Percentiles rank a stretch among this genome's conserved stretches.
phyloP scores from a whole-genome alignment of 768 basidiomycete genomes.

The Amanita pseudoporphyria region DNA sequence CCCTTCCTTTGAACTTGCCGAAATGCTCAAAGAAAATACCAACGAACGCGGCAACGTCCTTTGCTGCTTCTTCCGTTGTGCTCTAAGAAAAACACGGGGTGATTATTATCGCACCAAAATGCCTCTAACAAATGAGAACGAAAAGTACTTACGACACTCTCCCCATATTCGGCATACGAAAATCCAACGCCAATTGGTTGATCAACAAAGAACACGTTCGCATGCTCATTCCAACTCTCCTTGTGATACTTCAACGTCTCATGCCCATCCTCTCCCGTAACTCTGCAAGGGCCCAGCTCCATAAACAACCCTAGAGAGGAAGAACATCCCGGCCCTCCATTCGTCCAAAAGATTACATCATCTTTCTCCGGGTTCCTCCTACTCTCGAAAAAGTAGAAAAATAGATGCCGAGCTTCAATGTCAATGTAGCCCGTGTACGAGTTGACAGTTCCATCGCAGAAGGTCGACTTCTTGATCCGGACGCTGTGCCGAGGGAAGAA shows the following conservation, averaged over 20 bases:
- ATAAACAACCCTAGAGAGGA: constrained; percentile 51
- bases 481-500: constrained; percentile 41
- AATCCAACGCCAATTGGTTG: no score
- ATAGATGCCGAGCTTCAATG: constrained; percentile 49
- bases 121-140: no score
- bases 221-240: no score
- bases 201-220: no score
- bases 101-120: no score
- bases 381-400: constrained; percentile 76
- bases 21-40: constrained; percentile 71
- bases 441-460: constrained; percentile 52
- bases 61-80: no score
- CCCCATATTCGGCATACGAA: constrained; percentile 55
- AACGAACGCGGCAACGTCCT: constrained; percentile 64
- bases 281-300: no score
- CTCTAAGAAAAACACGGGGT: no score
- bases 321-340: constrained; percentile 29
- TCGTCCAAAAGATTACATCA: constrained; percentile 52
- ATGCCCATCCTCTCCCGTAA: no score
- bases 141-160: constrained; percentile 36
- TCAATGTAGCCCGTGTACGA: constrained; percentile 64
- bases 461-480: no score
- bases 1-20: constrained; percentile 55
- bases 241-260: no score
- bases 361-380: constrained; percentile 49